These are phyloP conservation scores for Saccharum hybrid DNA, from an alignment of 202 grass and related monocot species.

Conservation along the genomic window DNA sequence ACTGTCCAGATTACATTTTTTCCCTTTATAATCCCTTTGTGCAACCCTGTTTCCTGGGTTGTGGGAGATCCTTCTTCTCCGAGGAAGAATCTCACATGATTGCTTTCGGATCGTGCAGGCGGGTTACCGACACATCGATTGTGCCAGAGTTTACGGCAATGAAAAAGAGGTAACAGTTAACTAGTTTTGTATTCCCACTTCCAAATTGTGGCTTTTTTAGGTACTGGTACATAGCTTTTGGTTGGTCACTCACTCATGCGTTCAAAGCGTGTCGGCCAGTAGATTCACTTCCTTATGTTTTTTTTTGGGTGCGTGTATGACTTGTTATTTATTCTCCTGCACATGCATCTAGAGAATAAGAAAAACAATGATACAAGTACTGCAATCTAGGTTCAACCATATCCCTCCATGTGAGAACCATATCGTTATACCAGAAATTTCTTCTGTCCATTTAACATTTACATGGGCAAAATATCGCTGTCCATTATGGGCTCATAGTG, in stretches of 20 bases:
- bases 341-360: not conserved
- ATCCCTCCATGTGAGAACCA: not conserved
- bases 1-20: not conserved
- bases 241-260: not conserved
- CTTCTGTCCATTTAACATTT: not conserved
- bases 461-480: not conserved
- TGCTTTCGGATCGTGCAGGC: constrained; percentile 47
- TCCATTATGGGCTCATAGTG: not conserved
- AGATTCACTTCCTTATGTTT: not conserved
- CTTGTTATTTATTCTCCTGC: constrained; percentile 10
- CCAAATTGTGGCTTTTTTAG: not conserved
- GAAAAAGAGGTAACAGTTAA: constrained; percentile 72
- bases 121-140: constrained; percentile 85
- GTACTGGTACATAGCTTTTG: not conserved
- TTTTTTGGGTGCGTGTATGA: not conserved
- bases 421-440: not conserved
- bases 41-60: not conserved
- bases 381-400: not conserved
- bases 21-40: not conserved
- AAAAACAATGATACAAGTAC: not conserved
- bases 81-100: not conserved
- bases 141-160: constrained; percentile 63
- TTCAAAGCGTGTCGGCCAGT: not conserved
- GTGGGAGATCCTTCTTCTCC: not conserved
- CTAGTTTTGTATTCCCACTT: not conserved